These are phyloP conservation scores for Metarhizium rileyi DNA, from an alignment of 2,329 filamentous ascomycete genomes.

Conservation along the genomic window DNA sequence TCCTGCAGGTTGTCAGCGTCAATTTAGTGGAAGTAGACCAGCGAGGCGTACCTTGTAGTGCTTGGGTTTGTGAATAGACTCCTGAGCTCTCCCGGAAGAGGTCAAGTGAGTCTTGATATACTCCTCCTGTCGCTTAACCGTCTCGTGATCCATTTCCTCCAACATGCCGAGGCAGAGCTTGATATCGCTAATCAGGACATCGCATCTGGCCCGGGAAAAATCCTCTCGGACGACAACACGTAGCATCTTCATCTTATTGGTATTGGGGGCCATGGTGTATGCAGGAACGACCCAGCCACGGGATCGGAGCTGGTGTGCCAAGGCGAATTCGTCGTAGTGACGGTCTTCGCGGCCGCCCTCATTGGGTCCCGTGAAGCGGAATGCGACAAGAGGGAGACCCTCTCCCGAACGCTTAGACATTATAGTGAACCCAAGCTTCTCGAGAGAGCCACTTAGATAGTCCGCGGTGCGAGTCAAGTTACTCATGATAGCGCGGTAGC, in stretches of 20 bases:
- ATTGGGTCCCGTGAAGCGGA: slow-evolving; percentile 57
- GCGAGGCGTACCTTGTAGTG: slow-evolving; percentile 35
- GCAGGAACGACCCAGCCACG: slow-evolving; percentile 90
- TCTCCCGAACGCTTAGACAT: slow-evolving; percentile 71
- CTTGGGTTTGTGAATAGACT: slow-evolving; percentile 33
- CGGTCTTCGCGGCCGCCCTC: slow-evolving; percentile 40
- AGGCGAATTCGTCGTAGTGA: slow-evolving; percentile 63
- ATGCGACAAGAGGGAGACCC: slow-evolving; percentile 84
- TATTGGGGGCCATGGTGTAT: slow-evolving; percentile 93
- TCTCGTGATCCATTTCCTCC: slow-evolving; percentile 62
- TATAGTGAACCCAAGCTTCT: slow-evolving; percentile 72
- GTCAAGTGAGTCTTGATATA: slow-evolving; percentile 50
- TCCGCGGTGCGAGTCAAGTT: slow-evolving; percentile 87
- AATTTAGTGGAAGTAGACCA: neutral
- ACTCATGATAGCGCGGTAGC: slow-evolving; percentile 87
- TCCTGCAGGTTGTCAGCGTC: slow-evolving; percentile 32
- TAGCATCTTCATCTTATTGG: slow-evolving; percentile 77
- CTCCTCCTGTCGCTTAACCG: slow-evolving; percentile 58
- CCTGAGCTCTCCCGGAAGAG: slow-evolving; percentile 40
- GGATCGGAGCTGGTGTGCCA: slow-evolving; percentile 77
- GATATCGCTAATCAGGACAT: slow-evolving; percentile 68
- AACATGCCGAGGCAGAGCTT: slow-evolving; percentile 65
- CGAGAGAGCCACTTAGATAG: slow-evolving; percentile 67
- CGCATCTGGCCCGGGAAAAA: slow-evolving; percentile 74
- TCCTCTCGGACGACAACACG: slow-evolving; percentile 89